Evolutionary conservation across 2,329 filamentous ascomycete species (phyloP), one percentile per base, ranked within the genome.

Genomic region (Aplosporella prunicola): DNA sequence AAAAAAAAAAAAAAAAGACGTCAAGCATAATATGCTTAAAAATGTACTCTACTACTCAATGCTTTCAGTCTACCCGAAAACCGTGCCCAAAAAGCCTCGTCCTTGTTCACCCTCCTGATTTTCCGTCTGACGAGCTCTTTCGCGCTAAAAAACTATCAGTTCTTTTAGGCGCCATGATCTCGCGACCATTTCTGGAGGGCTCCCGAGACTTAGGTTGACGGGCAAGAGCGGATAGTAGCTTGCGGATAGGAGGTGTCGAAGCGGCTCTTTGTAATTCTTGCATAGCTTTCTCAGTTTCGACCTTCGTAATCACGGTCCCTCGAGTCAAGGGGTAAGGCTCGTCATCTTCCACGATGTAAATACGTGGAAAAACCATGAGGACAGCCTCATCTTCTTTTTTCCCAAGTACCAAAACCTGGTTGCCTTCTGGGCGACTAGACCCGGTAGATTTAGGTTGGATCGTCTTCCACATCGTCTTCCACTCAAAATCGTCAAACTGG

Each of bases 311-410:
- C 17, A 32, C 29, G 17, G 17, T 32, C 17, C 29, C 17, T 8
- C 29, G 29, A 14, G 29, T 20, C 6, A 32, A n/a, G 4, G 29
- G 29, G 6, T 20, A 32, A 5, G 29, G 18, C 15, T 32, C 18
- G n/a, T 32, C 29, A 14, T 32, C 29, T 20, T 32, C 29, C 16
- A 32, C 18, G 18, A 32, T 32, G 9, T 13, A 20, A 20, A 32
- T 20, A 32, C 29, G 29, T 10, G 29, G 18, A n/a, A 32, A 32
- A n/a, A 32, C 17, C 29, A 32, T 32, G 9, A 32, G 29, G 6
- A 32, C 18, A 10, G 29, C 17, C 18, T 32, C 29, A 7, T 20
- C 17, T 18, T 32, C 17, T 7, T 32, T 32, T 22, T 4, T 2
- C n/a, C 17, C 10, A 32, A 13, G 10, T 9, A n/a, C 22, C 5